Evolutionary conservation across 2,329 filamentous ascomycete genomes (phyloP).

Genomic region (Lachnellula willkommii): DNA sequence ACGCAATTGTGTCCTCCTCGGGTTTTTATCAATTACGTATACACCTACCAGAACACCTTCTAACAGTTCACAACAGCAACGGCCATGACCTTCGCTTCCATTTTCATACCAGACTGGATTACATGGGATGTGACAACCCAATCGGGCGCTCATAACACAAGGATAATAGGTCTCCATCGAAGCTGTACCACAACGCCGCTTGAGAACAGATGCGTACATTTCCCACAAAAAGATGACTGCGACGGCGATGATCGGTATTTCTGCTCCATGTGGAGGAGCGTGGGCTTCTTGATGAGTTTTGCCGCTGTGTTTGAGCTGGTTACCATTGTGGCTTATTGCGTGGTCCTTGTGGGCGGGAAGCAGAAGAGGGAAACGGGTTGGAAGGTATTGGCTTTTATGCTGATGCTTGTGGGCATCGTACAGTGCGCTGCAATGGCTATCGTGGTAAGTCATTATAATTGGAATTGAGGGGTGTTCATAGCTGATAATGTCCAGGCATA

Average conservation of each 20-base stretch:
- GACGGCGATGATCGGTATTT: constrained; percentile 56
- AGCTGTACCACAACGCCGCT: constrained; percentile 64
- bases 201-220: constrained; percentile 50
- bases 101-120: constrained; percentile 67
- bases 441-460: constrained; percentile 57
- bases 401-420: constrained; percentile 60
- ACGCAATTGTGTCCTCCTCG: not conserved
- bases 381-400: constrained; percentile 64
- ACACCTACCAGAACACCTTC: constrained; percentile 34
- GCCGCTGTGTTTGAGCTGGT: constrained; percentile 77
- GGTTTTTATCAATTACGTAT: not conserved
- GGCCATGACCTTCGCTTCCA: constrained; percentile 64
- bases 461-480: not conserved
- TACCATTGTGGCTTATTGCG: constrained; percentile 70
- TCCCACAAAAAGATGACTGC: constrained; percentile 66
- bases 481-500: constrained; percentile 55
- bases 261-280: constrained; percentile 85
- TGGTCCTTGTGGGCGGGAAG: constrained; percentile 74
- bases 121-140: constrained; percentile 51
- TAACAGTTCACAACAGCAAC: constrained; percentile 54
- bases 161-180: constrained; percentile 73
- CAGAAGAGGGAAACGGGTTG: constrained; percentile 76
- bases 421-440: constrained; percentile 75
- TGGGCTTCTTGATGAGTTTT: constrained; percentile 83
- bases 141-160: constrained; percentile 48